Evolutionary conservation across 164 flowering plant species (phyloP).

Genomic region (Aristolochia fimbriata): DNA sequence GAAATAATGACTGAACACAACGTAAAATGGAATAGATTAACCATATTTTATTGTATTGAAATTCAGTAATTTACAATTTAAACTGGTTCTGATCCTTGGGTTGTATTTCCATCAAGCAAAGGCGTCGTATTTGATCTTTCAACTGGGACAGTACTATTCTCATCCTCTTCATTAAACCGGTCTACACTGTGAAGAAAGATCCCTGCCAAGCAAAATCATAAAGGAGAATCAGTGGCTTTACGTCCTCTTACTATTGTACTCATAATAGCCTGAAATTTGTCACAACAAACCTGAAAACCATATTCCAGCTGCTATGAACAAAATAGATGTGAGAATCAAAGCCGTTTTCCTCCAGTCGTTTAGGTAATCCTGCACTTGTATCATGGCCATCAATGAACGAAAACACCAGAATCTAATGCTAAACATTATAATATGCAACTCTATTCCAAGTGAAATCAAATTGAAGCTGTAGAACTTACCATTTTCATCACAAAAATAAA

Average conservation of each 20-base stretch:
- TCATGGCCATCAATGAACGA: background rate
- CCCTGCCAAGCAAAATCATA: conserved; percentile 28
- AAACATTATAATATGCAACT: background rate
- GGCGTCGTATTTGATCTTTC: conserved; percentile 34
- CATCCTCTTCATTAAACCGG: conserved; percentile 46
- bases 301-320: conserved; percentile 58
- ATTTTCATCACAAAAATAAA: no score
- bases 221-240: background rate
- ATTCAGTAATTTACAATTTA: conserved; percentile 2
- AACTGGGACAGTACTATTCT: conserved; percentile 8
- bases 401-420: background rate
- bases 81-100: conserved; percentile 2
- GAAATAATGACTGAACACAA: no score
- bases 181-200: conserved; percentile 56
- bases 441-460: background rate
- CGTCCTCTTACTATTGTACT: background rate
- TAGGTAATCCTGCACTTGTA: conserved; percentile 44
- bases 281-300: conserved; percentile 59
- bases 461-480: background rate
- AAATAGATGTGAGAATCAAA: conserved; percentile 53
- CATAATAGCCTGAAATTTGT: background rate
- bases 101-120: conserved; percentile 31
- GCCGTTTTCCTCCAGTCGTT: conserved; percentile 77
- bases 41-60: no score
- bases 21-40: no score